phyloP scores from a whole-genome alignment of 148 eudicot species.

The Rhododendron vialii region DNA sequence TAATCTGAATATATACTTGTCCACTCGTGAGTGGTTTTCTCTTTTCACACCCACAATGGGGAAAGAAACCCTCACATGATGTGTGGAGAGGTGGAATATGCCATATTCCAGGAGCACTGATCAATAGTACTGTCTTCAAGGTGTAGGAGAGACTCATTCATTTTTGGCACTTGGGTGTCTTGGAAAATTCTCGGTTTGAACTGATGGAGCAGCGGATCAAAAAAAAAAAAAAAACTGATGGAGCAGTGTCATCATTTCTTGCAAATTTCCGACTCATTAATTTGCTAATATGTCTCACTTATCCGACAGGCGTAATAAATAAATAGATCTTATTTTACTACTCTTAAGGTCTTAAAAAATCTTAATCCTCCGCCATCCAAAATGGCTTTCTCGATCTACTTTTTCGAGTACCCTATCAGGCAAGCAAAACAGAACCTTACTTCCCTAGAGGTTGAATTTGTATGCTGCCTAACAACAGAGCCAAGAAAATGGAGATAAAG shows the following conservation, averaged over 20 bases:
- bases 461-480: not conserved
- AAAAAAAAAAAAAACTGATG: too few relatives aligned
- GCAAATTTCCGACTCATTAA: not conserved
- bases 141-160: not conserved
- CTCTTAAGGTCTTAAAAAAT: not conserved
- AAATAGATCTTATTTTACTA: not conserved
- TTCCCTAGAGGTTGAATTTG: not conserved
- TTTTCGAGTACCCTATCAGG: not conserved
- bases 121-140: not conserved
- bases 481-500: not conserved
- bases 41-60: not conserved
- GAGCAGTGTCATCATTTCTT: not conserved
- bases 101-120: not conserved
- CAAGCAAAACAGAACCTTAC: not conserved
- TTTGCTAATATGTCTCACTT: not conserved
- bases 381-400: not conserved
- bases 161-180: not conserved
- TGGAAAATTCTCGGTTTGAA: not conserved
- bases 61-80: not conserved
- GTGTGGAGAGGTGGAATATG: not conserved
- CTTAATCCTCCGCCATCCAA: not conserved
- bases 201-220: not conserved
- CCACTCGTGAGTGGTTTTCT: not conserved
- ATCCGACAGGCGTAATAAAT: not conserved
- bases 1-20: not conserved